These are phyloP conservation scores for Leccinum ochraceum DNA, from an alignment of 768 basidiomycete genomes.

Conservation along the genomic window DNA sequence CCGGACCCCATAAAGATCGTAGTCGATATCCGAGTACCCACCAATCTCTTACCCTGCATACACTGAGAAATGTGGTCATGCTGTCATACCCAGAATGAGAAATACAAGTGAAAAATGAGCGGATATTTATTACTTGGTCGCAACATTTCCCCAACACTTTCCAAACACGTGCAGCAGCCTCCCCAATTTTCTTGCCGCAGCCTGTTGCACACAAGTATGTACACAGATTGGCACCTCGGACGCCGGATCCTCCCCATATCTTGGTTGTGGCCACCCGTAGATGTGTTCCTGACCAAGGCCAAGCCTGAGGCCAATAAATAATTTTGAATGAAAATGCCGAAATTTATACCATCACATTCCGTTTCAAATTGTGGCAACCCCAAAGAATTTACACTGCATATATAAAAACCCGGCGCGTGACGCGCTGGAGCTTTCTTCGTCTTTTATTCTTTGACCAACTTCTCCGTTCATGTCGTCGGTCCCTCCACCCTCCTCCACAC, in stretches of 20 bases:
- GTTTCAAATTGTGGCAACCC: slow-evolving; percentile 30
- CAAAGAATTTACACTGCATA: slow-evolving; percentile 35
- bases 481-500: slow-evolving; percentile 21
- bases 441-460: slow-evolving; percentile 29
- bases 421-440: background rate
- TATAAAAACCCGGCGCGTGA: slow-evolving; percentile 21
- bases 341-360: background rate
- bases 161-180: slow-evolving; percentile 1
- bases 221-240: background rate
- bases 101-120: background rate
- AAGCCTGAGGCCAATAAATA: background rate
- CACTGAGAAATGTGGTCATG: too few species aligned
- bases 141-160: slow-evolving; percentile 23
- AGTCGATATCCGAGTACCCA: background rate
- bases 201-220: background rate
- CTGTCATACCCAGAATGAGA: too few species aligned
- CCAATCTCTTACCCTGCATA: background rate
- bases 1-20: background rate
- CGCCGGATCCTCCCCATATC: background rate
- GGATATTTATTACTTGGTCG: background rate
- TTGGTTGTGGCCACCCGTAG: background rate
- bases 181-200: background rate
- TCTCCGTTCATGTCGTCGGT: slow-evolving; percentile 25
- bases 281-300: background rate
- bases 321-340: background rate